phyloP scores from a whole-genome alignment of 2,329 filamentous ascomycete species.

The Mycosphaerella sp. region DNA sequence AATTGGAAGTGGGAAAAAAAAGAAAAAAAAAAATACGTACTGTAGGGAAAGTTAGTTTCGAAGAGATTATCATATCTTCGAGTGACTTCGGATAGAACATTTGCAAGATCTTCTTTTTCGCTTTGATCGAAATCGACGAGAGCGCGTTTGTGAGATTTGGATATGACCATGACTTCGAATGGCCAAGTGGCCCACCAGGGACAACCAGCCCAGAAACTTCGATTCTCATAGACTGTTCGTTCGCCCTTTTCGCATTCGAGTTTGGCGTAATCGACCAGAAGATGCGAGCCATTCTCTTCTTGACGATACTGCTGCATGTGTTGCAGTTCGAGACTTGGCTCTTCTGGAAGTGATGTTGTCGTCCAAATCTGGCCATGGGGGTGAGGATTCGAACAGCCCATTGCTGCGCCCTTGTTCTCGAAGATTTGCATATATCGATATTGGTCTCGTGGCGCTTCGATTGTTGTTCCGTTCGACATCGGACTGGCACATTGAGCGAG shows the following conservation, averaged over 20 bases:
- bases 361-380: slow-evolving; percentile 97
- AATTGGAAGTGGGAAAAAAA: too few relatives aligned
- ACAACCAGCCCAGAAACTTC: slow-evolving; percentile 75
- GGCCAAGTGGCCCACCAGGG: slow-evolving; percentile 99
- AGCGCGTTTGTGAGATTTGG: slow-evolving; percentile 75
- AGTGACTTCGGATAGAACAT: slow-evolving; percentile 80
- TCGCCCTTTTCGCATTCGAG: slow-evolving; percentile 77
- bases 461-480: slow-evolving; percentile 40
- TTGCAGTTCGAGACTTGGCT: slow-evolving; percentile 70
- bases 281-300: slow-evolving; percentile 64
- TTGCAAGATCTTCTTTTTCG: slow-evolving; percentile 69
- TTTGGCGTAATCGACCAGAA: slow-evolving; percentile 80
- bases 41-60: slow-evolving; percentile 94
- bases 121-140: slow-evolving; percentile 70
- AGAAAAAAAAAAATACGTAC: slow-evolving; percentile 40
- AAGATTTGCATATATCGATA: slow-evolving; percentile 99
- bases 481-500: slow-evolving; percentile 45
- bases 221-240: slow-evolving; percentile 83
- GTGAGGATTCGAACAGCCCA: slow-evolving; percentile 98
- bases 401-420: slow-evolving; percentile 95
- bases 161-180: slow-evolving; percentile 86
- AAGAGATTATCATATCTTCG: slow-evolving; percentile 95
- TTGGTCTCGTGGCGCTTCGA: slow-evolving; percentile 59
- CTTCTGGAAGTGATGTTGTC: slow-evolving; percentile 82
- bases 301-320: slow-evolving; percentile 72